Evolutionary conservation across 2,329 filamentous ascomycete species (phyloP).

Genomic region (Pseudopithomyces maydicus): DNA sequence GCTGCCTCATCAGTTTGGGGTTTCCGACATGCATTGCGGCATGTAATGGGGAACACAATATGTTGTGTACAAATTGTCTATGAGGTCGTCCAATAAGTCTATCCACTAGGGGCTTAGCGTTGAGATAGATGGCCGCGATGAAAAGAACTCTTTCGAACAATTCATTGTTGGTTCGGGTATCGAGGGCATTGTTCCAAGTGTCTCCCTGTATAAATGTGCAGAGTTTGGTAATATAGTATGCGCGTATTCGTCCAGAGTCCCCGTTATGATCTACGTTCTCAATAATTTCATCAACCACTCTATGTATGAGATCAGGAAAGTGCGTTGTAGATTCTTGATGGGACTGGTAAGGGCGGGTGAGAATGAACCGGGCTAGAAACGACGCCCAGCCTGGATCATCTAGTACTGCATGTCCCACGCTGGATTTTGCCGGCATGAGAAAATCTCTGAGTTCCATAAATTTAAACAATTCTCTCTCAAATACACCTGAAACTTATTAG

Average conservation of each 20-base stretch:
- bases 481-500: not conserved
- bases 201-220: not conserved
- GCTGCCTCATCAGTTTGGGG: too few relatives aligned
- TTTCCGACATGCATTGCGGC: too few relatives aligned
- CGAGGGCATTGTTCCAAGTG: not conserved
- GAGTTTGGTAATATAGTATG: not conserved
- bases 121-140: too few relatives aligned
- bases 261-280: not conserved
- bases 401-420: not conserved
- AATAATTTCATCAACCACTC: slow-evolving; percentile 6
- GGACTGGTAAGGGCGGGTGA: not conserved
- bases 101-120: too few relatives aligned
- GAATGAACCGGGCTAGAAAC: not conserved
- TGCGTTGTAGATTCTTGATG: not conserved
- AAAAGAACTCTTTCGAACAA: too few relatives aligned
- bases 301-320: slow-evolving; percentile 3
- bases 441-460: not conserved
- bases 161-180: too few relatives aligned
- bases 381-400: not conserved
- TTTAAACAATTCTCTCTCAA: not conserved
- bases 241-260: not conserved
- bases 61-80: too few relatives aligned
- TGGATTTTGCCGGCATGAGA: not conserved
- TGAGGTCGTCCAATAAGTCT: too few relatives aligned
- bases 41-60: too few relatives aligned